These are phyloP conservation scores for Amoebophrya sp. DNA, from an alignment of 169 alveolate species.

Conservation along the genomic window DNA sequence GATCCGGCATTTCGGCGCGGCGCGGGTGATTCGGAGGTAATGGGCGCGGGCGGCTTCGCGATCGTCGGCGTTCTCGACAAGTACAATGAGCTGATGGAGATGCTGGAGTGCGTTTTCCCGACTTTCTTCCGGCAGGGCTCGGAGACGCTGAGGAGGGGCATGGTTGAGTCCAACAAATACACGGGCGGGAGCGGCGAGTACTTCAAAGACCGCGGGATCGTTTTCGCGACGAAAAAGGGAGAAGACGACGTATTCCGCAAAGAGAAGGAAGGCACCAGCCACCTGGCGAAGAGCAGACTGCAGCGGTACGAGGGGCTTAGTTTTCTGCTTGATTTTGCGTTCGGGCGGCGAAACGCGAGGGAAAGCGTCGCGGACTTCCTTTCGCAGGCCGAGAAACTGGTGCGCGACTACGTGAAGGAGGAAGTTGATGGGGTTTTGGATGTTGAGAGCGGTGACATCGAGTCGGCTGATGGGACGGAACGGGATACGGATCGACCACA, in stretches of 20 bases:
- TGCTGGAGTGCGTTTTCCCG: constrained; percentile 1
- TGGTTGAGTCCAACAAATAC: neutral
- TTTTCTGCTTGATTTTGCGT: neutral
- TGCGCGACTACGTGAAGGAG: too few species aligned
- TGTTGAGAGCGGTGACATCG: too few species aligned
- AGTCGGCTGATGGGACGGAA: too few species aligned
- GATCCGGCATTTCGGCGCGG: too few species aligned
- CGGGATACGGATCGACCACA: too few species aligned
- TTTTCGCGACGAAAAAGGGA: neutral
- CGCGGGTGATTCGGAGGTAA: neutral
- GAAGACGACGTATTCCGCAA: neutral
- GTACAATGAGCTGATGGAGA: neutral
- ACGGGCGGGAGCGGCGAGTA: neutral
- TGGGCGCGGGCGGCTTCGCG: neutral
- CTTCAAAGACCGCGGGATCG: neutral
- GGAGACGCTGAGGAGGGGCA: neutral
- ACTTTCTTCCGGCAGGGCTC: neutral
- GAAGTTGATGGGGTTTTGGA: too few species aligned
- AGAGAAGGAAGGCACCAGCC: neutral
- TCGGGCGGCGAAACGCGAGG: neutral
- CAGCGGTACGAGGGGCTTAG: neutral
- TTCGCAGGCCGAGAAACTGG: neutral
- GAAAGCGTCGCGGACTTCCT: neutral
- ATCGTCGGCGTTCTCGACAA: neutral
- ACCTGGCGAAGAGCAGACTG: neutral